These are phyloP conservation scores for Umbellularia californica DNA, from an alignment of 164 flowering plant species.

Conservation along the genomic window DNA sequence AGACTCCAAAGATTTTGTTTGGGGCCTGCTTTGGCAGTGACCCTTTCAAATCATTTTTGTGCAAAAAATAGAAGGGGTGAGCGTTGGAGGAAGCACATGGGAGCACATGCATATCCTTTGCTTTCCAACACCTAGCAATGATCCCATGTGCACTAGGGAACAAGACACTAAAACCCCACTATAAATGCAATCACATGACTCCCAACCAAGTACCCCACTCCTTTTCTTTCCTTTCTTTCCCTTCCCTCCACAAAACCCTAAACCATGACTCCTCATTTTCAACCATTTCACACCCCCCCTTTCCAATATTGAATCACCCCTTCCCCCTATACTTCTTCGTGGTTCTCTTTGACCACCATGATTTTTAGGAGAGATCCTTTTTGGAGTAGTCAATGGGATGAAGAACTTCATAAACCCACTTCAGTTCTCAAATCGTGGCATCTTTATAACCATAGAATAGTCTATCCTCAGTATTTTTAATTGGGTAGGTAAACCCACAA, in stretches of 20 bases:
- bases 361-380: neutral
- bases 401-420: too few species aligned
- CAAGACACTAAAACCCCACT: slow-evolving; percentile 27
- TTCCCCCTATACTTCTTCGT: too few species aligned
- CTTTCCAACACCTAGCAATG: slow-evolving; percentile 11
- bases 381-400: neutral
- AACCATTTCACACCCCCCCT: neutral
- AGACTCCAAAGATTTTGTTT: too few species aligned
- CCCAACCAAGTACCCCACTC: neutral
- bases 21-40: neutral
- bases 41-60: neutral
- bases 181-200: slow-evolving; percentile 35
- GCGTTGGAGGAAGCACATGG: slow-evolving; percentile 29
- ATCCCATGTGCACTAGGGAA: slow-evolving; percentile 32
- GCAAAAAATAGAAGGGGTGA: neutral
- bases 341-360: neutral
- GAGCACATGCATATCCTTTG: slow-evolving; percentile 27
- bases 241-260: neutral
- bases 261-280: neutral
- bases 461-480: neutral
- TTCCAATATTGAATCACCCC: neutral
- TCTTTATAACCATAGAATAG: neutral
- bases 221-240: neutral
- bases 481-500: too few species aligned
- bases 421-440: neutral